These are phyloP conservation scores for Dryadomyces quercus-mongolicae DNA, from an alignment of 2,329 filamentous ascomycete genomes.

Conservation along the genomic window DNA sequence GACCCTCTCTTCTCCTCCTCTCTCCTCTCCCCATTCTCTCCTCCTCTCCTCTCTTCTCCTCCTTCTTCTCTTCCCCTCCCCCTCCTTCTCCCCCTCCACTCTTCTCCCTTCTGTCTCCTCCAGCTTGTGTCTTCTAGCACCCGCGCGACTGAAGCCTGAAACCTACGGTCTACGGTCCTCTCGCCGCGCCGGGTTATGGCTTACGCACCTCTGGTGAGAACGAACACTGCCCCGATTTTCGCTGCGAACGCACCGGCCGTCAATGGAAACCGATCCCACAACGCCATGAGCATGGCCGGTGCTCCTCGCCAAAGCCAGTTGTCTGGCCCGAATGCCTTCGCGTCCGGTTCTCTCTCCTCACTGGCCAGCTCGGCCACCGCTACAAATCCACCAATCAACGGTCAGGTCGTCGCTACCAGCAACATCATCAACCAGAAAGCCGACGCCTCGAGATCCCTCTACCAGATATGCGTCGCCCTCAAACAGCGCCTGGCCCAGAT, in stretches of 20 bases:
- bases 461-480: conserved; percentile 84
- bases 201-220: conserved; percentile 47
- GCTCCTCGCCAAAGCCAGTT: conserved; percentile 44
- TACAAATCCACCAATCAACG: conserved; percentile 31
- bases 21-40: too few relatives aligned
- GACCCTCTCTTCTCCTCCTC: not conserved
- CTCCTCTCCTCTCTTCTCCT: not conserved
- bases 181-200: conserved; percentile 33
- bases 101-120: not conserved
- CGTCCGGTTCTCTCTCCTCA: conserved; percentile 39
- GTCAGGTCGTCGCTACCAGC: conserved; percentile 62
- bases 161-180: not conserved
- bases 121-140: not conserved
- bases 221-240: conserved; percentile 45
- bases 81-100: not conserved
- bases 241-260: conserved; percentile 25
- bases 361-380: conserved; percentile 32
- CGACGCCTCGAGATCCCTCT: conserved; percentile 81
- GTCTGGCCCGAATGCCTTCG: conserved; percentile 46
- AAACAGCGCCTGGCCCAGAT: conserved; percentile 73
- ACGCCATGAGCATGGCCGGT: conserved; percentile 36
- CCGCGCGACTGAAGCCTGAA: too few relatives aligned
- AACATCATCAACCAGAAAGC: conserved; percentile 98
- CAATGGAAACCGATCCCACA: conserved; percentile 30
- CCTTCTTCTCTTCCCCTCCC: not conserved